phyloP scores from a whole-genome alignment of 2,329 filamentous ascomycete species.

The Thelonectria olida region DNA sequence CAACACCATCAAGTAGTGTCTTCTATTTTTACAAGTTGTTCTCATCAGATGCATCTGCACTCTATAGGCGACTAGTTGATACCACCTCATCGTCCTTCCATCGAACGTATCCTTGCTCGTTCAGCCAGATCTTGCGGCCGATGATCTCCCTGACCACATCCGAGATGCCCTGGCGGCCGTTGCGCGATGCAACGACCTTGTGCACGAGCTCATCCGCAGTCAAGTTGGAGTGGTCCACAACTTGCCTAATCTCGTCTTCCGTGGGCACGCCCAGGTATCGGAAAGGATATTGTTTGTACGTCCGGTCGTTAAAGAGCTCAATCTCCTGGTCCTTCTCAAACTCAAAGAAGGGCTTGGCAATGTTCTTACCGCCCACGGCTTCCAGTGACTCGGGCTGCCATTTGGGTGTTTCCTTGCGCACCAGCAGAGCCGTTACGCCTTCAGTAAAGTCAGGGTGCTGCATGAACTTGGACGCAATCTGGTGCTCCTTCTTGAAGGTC shows the following conservation, averaged over 20 bases:
- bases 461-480: conserved; percentile 91
- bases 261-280: conserved; percentile 74
- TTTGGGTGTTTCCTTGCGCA: conserved; percentile 73
- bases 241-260: conserved; percentile 67
- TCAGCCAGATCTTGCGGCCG: conserved; percentile 65
- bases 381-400: conserved; percentile 82
- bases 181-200: conserved; percentile 67
- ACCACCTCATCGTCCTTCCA: conserved; percentile 47
- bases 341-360: conserved; percentile 76
- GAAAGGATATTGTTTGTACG: conserved; percentile 81
- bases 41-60: conserved; percentile 15
- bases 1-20: conserved; percentile 27
- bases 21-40: conserved; percentile 41
- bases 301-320: conserved; percentile 66
- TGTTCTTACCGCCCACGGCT: conserved; percentile 65
- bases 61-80: conserved; percentile 47
- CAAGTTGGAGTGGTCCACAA: conserved; percentile 52
- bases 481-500: conserved; percentile 86
- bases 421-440: conserved; percentile 84
- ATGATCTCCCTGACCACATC: conserved; percentile 76
- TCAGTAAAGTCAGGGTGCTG: conserved; percentile 88
- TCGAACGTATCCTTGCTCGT: conserved; percentile 52
- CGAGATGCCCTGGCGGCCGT: conserved; percentile 74
- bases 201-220: conserved; percentile 68
- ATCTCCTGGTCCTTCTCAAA: conserved; percentile 59